A percentile compares a stretch with the other conserved stretches of the same genome.
Evolutionary conservation across 768 basidiomycete species (phyloP).

Genomic region (Lepiota venenata): DNA sequence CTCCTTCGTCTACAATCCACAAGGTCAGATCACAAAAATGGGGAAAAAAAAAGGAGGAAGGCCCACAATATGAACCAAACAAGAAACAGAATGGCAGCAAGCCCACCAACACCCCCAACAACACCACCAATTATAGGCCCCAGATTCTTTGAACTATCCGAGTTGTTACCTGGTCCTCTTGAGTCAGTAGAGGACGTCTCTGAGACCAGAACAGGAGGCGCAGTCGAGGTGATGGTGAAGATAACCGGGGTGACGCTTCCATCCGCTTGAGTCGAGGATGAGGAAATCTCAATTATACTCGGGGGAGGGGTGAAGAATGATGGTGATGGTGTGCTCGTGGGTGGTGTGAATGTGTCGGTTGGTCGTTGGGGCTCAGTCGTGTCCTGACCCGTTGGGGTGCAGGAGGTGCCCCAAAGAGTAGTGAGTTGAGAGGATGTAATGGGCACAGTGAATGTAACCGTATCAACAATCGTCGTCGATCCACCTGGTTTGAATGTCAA

Average conservation of each 20-base stretch:
- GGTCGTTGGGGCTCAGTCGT: neutral
- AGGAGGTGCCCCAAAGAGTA: conserved; percentile 8
- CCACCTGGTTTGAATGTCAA: conserved; percentile 1
- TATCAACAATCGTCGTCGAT: neutral
- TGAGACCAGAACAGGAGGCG: conserved; percentile 14
- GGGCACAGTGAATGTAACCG: conserved; percentile 8
- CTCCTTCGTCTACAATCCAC: conserved; percentile 36
- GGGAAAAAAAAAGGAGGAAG: neutral
- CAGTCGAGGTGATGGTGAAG: conserved; percentile 35
- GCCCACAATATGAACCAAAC: conserved; percentile 52
- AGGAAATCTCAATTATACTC: conserved; percentile 12
- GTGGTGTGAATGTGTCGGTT: neutral
- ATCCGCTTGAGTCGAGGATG: conserved; percentile 20
- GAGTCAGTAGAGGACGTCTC: conserved; percentile 10
- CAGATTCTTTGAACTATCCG: conserved; percentile 25
- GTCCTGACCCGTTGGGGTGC: neutral
- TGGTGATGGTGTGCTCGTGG: neutral
- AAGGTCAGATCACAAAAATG: neutral
- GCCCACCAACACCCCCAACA: conserved; percentile 51
- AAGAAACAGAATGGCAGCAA: conserved; percentile 22
- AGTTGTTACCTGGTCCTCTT: conserved; percentile 13
- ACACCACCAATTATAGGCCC: conserved; percentile 52
- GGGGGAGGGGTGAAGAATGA: conserved; percentile 13
- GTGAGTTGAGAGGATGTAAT: conserved; percentile 6
- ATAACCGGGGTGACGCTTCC: conserved; percentile 34